These are phyloP conservation scores for Chimonanthus salicifolius DNA, from an alignment of 164 flowering plant genomes.

Conservation along the genomic window DNA sequence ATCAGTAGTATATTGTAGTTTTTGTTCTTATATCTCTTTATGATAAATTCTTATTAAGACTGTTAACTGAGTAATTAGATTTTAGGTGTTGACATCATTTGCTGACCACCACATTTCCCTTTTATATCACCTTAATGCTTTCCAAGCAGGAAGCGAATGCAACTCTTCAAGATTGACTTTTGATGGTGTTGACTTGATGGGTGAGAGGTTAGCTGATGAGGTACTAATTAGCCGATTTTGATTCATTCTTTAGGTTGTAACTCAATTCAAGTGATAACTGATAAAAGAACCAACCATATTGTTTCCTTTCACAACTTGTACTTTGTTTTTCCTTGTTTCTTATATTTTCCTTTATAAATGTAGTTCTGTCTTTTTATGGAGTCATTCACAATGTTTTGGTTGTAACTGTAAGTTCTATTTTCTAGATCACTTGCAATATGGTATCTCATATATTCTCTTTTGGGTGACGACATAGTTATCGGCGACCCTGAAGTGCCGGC, in stretches of 20 bases:
- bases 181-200: constrained; percentile 93
- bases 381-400: not conserved
- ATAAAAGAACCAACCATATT: not conserved
- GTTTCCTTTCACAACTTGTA: not conserved
- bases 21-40: not conserved
- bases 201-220: constrained; percentile 89
- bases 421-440: too few species aligned
- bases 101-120: not conserved
- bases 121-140: constrained; percentile 7
- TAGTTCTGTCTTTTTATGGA: not conserved
- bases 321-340: too few species aligned
- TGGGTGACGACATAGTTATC: too few species aligned
- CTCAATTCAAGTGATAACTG: not conserved
- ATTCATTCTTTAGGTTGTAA: not conserved
- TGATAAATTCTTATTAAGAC: not conserved
- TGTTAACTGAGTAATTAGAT: not conserved
- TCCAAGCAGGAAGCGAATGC: constrained; percentile 71
- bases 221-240: constrained; percentile 30
- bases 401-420: not conserved
- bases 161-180: constrained; percentile 69
- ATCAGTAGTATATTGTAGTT: not conserved
- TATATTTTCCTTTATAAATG: too few species aligned
- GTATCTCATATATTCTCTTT: too few species aligned
- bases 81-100: not conserved
- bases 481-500: too few species aligned